A percentile compares a stretch with the other conserved stretches of the same genome.
phyloP scores from a whole-genome alignment of 495 filamentous ascomycete species.

The Haplographium delicatum region DNA sequence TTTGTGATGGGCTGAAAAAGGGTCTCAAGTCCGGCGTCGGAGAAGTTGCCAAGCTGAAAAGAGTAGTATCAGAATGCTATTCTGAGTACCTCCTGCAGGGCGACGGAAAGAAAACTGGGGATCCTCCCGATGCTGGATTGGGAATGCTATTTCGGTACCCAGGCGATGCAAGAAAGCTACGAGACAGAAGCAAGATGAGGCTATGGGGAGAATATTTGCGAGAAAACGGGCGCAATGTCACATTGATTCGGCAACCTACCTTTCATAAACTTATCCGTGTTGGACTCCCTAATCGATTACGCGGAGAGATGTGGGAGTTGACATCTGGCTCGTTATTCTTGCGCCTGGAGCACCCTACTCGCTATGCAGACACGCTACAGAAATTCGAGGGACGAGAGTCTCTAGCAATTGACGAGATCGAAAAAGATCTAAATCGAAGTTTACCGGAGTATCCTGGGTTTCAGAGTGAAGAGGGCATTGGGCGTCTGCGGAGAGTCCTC shows the following conservation, averaged over 20 bases:
- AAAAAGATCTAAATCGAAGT: conserved; percentile 95
- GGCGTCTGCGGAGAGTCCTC: conserved; percentile 78
- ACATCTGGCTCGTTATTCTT: conserved; percentile 86
- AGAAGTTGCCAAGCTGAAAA: conserved; percentile 75
- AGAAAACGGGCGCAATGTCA: conserved; percentile 92
- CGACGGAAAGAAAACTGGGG: conserved; percentile 50
- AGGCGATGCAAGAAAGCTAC: conserved; percentile 89
- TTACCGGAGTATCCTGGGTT: conserved; percentile 96
- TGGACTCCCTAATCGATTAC: conserved; percentile 84
- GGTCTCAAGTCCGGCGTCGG: conserved; percentile 78
- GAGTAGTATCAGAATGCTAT: conserved; percentile 77
- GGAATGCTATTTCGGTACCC: conserved; percentile 90
- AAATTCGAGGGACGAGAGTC: conserved; percentile 81
- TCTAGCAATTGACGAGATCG: conserved; percentile 95
- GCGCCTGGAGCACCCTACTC: conserved; percentile 74
- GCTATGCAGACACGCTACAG: conserved; percentile 76
- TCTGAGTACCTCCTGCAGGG: conserved; percentile 82
- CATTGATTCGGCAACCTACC: conserved; percentile 87
- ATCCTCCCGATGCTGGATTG: conserved; percentile 78
- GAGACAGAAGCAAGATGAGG: conserved; percentile 95
- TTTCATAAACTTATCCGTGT: conserved; percentile 97
- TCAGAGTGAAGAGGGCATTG: conserved; percentile 94
- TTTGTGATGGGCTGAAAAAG: conserved; percentile 92
- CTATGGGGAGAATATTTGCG: conserved; percentile 94
- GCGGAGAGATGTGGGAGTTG: conserved; percentile 95